Evolutionary conservation across 352 stramenopile genomes (phyloP).

Genomic region (Pythium rhizo-oryzae): DNA sequence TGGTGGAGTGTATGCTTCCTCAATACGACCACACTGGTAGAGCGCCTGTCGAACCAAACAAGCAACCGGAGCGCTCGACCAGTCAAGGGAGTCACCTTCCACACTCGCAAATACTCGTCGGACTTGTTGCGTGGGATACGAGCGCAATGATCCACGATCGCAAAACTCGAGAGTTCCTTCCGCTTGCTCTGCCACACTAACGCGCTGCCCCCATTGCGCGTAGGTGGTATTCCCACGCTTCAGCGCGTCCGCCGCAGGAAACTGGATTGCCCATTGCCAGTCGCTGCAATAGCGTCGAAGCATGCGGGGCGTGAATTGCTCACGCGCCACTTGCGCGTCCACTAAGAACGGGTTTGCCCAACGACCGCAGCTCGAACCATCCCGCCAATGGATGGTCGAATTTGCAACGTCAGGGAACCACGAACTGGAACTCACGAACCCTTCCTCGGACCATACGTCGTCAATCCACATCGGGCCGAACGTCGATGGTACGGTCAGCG

Average conservation of each 20-base stretch:
- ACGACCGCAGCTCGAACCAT: conserved; percentile 2
- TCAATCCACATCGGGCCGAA: conserved; percentile 28
- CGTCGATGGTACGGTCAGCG: conserved; percentile 26
- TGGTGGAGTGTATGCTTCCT: neutral
- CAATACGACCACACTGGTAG: conserved; percentile 46
- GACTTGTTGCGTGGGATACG: conserved; percentile 52
- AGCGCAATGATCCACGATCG: conserved; percentile 31
- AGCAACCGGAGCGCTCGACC: conserved; percentile 36
- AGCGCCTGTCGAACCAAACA: conserved; percentile 44
- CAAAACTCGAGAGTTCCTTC: conserved; percentile 1
- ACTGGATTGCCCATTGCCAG: conserved; percentile 10
- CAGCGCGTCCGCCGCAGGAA: neutral
- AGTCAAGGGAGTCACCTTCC: conserved; percentile 42
- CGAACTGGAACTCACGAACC: conserved; percentile 35
- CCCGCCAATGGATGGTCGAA: conserved; percentile 35
- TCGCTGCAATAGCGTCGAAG: neutral
- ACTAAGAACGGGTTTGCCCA: conserved; percentile 45
- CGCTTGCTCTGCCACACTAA: neutral
- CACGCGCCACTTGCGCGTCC: conserved; percentile 16
- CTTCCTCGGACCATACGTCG: conserved; percentile 8
- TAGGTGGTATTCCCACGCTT: neutral
- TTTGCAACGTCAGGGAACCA: conserved; percentile 35
- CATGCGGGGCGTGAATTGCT: conserved; percentile 39
- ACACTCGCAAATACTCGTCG: conserved; percentile 45
- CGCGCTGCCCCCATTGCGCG: neutral